These are phyloP conservation scores for Meyerozyma carpophila DNA, from an alignment of 1,139 yeast genomes.

Conservation along the genomic window DNA sequence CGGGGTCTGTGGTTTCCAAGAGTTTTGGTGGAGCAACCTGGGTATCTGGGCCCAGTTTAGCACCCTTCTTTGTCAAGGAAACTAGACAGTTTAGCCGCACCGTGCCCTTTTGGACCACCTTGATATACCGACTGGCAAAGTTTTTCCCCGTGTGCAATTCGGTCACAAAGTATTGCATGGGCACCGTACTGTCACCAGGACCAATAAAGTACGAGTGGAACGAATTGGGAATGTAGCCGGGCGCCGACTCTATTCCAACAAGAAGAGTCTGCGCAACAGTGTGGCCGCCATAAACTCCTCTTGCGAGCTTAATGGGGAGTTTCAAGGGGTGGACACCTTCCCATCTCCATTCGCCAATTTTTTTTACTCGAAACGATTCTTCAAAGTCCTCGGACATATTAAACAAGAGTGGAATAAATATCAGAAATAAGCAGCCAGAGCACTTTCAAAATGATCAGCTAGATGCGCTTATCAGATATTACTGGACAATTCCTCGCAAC, in stretches of 20 bases:
- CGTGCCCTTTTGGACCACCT: slow-evolving; percentile 25
- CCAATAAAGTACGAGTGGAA: slow-evolving; percentile 38
- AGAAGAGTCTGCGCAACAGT: slow-evolving; percentile 66
- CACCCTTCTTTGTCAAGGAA: slow-evolving; percentile 19
- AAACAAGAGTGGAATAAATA: not conserved
- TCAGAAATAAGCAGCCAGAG: too few species aligned
- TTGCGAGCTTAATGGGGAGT: slow-evolving; percentile 44
- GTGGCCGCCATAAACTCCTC: slow-evolving; percentile 80
- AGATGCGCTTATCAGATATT: too few species aligned
- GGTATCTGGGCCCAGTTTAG: slow-evolving; percentile 7
- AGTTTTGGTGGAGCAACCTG: slow-evolving; percentile 17
- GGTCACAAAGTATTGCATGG: slow-evolving; percentile 56
- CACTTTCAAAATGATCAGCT: too few species aligned
- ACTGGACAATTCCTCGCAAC: too few species aligned
- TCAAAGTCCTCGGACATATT: slow-evolving; percentile 21
- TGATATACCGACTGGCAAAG: slow-evolving; percentile 22
- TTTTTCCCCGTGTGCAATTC: slow-evolving; percentile 35
- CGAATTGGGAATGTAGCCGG: slow-evolving; percentile 26
- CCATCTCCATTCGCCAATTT: slow-evolving; percentile 25
- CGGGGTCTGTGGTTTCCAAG: slow-evolving; percentile 26
- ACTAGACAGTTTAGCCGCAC: slow-evolving; percentile 26
- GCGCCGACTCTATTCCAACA: slow-evolving; percentile 50
- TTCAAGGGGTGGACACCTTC: slow-evolving; percentile 34
- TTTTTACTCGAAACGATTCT: slow-evolving; percentile 32
- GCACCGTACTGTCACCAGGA: slow-evolving; percentile 44